Evolutionary conservation across 73 alveolate species (phyloP), one percentile per base, ranked within the genome.

Genomic region (Paramecium sonneborni): DNA sequence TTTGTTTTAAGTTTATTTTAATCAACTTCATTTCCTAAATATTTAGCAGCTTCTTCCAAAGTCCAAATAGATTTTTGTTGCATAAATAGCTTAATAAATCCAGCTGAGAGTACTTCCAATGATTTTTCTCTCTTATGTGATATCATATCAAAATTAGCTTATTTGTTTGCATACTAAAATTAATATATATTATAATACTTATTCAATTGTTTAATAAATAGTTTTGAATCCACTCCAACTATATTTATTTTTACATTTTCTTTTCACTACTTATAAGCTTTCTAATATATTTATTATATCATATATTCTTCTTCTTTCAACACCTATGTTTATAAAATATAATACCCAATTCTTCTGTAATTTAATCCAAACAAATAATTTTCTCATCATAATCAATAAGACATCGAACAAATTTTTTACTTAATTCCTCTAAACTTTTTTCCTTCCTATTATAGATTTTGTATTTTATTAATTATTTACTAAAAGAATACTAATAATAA

Each of bases 231-330:
- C 98, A 52, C 91, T 94, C 98, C 98, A 96, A 48, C 85, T 23
- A 82, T 96, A 96, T 48, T 92, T 41, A 84, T 96, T 96, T 82
- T 96, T 96, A 43, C 97, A 95, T 88, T 90, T 85, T 34, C 98
- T 91, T 32, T 85, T 30, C 52, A 96, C 93, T 12, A 94, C 97
- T 30, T 92, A 57, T n/a, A 94, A 86, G 88, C 97, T 92, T 76
- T 96, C 98, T 9, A 96, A 91, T 26, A 96, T 96, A 82, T 96
- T 96, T 21, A 96, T 96, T 58, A 96, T 96, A 82, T 96, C 98
- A 79, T 96, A 96, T 57, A 96, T 92, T 56, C 98, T 56, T 58
- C 98, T 87, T 79, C 96, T 94, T 72, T 96, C 98, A 41, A 94
- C 97, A 18, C 90, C 90, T 88, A 43, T 1, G 20, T 28, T 57